Percentiles rank a stretch among this genome's conserved stretches.
These are phyloP conservation scores for Clavaria fumosa DNA, from an alignment of 768 basidiomycete species.

Conservation along the genomic window DNA sequence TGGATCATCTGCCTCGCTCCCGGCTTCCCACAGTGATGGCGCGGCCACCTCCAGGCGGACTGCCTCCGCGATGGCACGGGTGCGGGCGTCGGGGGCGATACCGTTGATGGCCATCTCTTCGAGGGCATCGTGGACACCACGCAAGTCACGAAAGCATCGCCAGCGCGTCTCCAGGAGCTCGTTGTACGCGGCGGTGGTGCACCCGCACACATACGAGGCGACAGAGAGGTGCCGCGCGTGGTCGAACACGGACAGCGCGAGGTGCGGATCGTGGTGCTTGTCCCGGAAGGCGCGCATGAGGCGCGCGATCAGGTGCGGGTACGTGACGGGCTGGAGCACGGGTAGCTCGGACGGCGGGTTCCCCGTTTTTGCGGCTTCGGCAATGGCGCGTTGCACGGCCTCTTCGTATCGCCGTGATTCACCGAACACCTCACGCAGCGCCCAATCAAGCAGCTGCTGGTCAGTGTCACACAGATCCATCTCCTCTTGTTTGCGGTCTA, in stretches of 20 bases:
- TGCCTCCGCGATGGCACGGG: constrained; percentile 43
- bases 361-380: constrained; percentile 13
- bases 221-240: constrained; percentile 62
- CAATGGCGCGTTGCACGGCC: constrained; percentile 26
- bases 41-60: constrained; percentile 49
- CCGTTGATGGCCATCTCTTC: constrained; percentile 77
- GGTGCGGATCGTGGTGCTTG: constrained; percentile 62
- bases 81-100: constrained; percentile 45
- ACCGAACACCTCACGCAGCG: constrained; percentile 49
- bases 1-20: constrained; percentile 28
- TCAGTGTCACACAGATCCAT: constrained; percentile 60
- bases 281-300: constrained; percentile 71
- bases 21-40: constrained; percentile 35
- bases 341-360: constrained; percentile 14
- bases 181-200: constrained; percentile 78
- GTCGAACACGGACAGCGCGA: constrained; percentile 71
- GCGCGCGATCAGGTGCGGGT: constrained; percentile 59
- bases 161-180: constrained; percentile 80
- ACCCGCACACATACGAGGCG: constrained; percentile 78
- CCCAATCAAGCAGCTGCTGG: constrained; percentile 60
- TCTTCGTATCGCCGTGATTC: constrained; percentile 36
- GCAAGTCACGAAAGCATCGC: constrained; percentile 68
- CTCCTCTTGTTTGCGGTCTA: constrained; percentile 58
- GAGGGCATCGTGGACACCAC: constrained; percentile 54
- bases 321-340: constrained; percentile 43